Percentiles rank a stretch among this genome's conserved stretches.
Evolutionary conservation across 495 filamentous ascomycete species (phyloP).

Genomic region (Penicillium antarcticum): DNA sequence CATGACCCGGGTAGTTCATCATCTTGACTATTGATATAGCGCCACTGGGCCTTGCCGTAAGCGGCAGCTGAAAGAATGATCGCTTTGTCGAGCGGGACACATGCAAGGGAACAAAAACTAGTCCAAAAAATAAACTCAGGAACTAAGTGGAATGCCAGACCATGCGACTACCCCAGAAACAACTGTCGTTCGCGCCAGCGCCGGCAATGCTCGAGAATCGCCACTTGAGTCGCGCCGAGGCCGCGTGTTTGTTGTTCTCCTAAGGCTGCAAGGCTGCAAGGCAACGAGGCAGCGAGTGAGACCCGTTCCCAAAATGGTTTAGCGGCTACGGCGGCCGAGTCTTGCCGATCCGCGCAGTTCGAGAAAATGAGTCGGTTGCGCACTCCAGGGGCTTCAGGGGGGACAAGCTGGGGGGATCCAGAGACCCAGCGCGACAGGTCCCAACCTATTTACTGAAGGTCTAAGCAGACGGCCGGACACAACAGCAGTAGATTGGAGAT

Average conservation of each 20-base stretch:
- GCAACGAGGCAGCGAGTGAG: conserved; percentile 4
- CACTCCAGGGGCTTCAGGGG: conserved; percentile 21
- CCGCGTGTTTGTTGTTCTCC: conserved; percentile 26
- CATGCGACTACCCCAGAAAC: not conserved
- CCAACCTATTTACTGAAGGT: conserved; percentile 2
- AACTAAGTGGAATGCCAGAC: not conserved
- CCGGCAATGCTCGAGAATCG: conserved; percentile 7
- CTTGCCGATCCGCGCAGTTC: conserved; percentile 24
- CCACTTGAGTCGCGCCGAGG: conserved; percentile 22
- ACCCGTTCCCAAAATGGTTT: conserved; percentile 16
- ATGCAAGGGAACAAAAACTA: conserved; percentile 16
- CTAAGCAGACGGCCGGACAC: conserved; percentile 3
- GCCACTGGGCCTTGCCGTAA: conserved; percentile 14
- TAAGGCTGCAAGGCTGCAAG: conserved; percentile 15
- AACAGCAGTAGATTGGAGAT: conserved; percentile 16
- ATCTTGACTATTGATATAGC: conserved; percentile 17
- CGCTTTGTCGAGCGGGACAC: conserved; percentile 9
- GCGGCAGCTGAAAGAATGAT: conserved; percentile 13
- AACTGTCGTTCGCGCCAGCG: conserved; percentile 4
- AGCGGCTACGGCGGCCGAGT: conserved; percentile 27
- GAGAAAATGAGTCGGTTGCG: conserved; percentile 18
- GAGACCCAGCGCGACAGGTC: not conserved
- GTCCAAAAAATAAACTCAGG: not conserved
- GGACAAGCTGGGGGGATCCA: conserved; percentile 5
- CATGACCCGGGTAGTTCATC: conserved; percentile 35